Conservation (phyloP, 1,284 basidiomycete species). For the Bondarzewia mesenterica region DNA sequence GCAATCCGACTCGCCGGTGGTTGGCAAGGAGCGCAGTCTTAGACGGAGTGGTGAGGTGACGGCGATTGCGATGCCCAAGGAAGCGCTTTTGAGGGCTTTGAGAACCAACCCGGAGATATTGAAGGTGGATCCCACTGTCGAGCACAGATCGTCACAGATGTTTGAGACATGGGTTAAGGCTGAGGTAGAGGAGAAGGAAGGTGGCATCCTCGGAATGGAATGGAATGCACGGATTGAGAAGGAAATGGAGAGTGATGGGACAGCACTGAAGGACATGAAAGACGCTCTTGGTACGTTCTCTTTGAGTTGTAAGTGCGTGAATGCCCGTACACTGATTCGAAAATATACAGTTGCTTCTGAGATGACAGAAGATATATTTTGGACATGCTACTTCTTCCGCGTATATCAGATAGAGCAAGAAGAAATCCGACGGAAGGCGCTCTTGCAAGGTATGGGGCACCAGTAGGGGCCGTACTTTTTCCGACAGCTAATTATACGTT, state of each 20-base stretch:
- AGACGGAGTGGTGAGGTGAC: conserved; percentile 31
- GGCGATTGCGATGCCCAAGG: conserved; percentile 66
- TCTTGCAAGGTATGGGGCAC: conserved; percentile 72
- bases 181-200: conserved; percentile 43
- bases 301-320: not conserved
- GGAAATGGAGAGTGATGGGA: too few species aligned
- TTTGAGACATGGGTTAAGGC: conserved; percentile 56
- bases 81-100: conserved; percentile 68
- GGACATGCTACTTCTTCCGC: conserved; percentile 90
- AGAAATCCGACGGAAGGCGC: conserved; percentile 72
- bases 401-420: conserved; percentile 79
- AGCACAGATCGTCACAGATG: conserved; percentile 44
- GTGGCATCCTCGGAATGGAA: conserved; percentile 45
- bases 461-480: too few species aligned
- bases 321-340: not conserved
- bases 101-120: conserved; percentile 72
- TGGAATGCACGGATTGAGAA: conserved; percentile 48
- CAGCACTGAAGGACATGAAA: conserved; percentile 47
- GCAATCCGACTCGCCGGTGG: conserved; percentile 19
- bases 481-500: not conserved
- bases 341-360: conserved; percentile 77
- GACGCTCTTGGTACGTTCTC: conserved; percentile 50
- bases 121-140: conserved; percentile 66
- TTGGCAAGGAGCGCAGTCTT: conserved; percentile 13
- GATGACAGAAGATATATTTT: conserved; percentile 69